Base-by-base conservation (phyloP, 169 alveolate genomes). In the Neospora caninum region DNA sequence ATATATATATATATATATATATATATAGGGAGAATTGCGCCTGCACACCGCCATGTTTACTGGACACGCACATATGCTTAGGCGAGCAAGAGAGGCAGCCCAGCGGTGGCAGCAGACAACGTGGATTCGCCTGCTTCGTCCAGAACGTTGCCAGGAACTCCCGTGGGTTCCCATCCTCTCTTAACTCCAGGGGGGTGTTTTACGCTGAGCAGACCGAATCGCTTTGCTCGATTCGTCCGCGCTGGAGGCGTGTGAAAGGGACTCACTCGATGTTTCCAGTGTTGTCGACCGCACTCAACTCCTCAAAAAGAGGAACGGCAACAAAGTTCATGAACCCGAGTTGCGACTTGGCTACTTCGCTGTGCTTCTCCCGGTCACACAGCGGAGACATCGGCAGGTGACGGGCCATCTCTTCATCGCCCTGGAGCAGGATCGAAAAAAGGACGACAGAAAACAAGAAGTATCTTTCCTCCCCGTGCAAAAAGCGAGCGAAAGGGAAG, bases 341-440 rank as follows among this genome's bases (percentile, higher is more conserved):
- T 91, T 98, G 98, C 42, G 98, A 94, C 82, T 95, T 94, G 67
- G 98, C 97, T 0, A 97, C 96, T 88, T 96, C 97, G 88, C 94
- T 96, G 39, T 98, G 96, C 43, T 97, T 95, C 25, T 97, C 97
- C 89, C 98, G 96, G 92, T 98, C 98, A 96, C 98, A 98, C 83
- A 97, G 95, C 92, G 98, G 97, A 29, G 98, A 96, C 39, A 98
- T 96, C 29, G 98, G 97, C 54, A 97, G 94, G 16, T 96, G 96
- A 42, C 93, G 88, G 36, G 95, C 95, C 82, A 95, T 96, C 70
- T 98, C 99, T 34, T 82, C 89, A 1, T 82, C 89, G 6, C 89
- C 89, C 89, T 82, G 89, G 25, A 82, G 36, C 0, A 29, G 16
- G 39, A 82, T 7, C 9, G 89, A 53, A 53, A 53, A 18, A 53